Conservation (phyloP, 495 filamentous ascomycete genomes). For the Annulohypoxylon bovei region DNA sequence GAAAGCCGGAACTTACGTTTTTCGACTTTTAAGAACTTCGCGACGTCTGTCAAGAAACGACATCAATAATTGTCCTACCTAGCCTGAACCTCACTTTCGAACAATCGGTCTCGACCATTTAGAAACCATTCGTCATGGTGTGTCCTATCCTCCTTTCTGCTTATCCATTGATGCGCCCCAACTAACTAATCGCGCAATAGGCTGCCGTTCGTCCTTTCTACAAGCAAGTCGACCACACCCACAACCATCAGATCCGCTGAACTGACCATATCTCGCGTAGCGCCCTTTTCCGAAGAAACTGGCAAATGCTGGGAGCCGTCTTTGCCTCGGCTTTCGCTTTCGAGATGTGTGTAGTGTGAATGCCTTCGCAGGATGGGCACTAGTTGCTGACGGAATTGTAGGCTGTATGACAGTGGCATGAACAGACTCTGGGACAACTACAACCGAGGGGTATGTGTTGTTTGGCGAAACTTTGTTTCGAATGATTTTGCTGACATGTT, state of each 20-base stretch:
- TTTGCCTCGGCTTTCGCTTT: conserved; percentile 90
- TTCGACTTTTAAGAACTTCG: conserved; percentile 15
- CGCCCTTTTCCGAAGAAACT: conserved; percentile 84
- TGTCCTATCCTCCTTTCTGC: conserved; percentile 7
- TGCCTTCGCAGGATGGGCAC: not conserved
- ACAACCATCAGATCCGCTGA: conserved; percentile 33
- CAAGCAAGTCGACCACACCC: conserved; percentile 73
- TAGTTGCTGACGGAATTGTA: conserved; percentile 54
- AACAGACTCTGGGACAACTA: conserved; percentile 87
- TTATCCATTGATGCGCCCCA: not conserved
- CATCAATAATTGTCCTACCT: not conserved
- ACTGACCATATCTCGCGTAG: conserved; percentile 61
- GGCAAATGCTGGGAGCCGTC: conserved; percentile 82
- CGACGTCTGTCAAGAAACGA: conserved; percentile 14
- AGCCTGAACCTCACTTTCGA: not conserved
- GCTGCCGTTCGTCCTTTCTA: conserved; percentile 69
- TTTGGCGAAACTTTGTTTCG: not conserved
- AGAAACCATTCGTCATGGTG: conserved; percentile 51
- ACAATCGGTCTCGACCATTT: not conserved
- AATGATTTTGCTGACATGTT: conserved; percentile 43
- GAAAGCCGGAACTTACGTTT: conserved; percentile 28
- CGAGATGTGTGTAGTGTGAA: conserved; percentile 76
- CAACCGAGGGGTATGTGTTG: conserved; percentile 83
- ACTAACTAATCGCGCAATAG: conserved; percentile 50
- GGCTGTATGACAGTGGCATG: conserved; percentile 77